phyloP scores from a whole-genome alignment of 73 alveolate genomes.

The Paramecium biaurelia region DNA sequence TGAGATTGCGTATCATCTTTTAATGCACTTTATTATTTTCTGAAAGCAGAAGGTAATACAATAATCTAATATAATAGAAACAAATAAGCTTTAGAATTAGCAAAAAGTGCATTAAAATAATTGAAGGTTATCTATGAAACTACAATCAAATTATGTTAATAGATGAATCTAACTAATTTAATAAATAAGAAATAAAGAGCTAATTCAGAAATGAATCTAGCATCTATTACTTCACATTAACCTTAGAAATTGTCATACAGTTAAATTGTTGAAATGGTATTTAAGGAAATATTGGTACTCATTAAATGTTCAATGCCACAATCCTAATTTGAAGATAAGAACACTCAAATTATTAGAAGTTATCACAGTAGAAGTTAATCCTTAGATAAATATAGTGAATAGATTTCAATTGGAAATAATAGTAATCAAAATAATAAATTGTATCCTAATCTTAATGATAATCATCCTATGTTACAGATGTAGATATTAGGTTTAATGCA shows the following conservation, averaged over 20 bases:
- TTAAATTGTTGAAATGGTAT: slow-evolving; percentile 26
- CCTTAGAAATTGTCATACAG: neutral
- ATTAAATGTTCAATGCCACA: slow-evolving; percentile 18
- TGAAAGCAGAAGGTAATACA: slow-evolving; percentile 1
- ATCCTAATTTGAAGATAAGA: neutral
- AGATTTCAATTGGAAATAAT: neutral
- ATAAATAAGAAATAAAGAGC: slow-evolving; percentile 40
- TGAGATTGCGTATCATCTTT: slow-evolving; percentile 42
- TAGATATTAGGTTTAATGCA: slow-evolving; percentile 19
- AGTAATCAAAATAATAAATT: neutral
- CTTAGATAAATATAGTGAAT: neutral
- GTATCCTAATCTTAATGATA: slow-evolving; percentile 9
- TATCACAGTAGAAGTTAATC: neutral
- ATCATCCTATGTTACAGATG: slow-evolving; percentile 30
- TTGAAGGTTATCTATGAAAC: neutral
- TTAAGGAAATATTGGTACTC: neutral
- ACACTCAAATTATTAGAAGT: neutral
- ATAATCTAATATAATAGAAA: neutral
- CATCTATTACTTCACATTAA: neutral
- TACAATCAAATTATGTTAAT: slow-evolving; percentile 21
- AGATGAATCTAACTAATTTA: neutral
- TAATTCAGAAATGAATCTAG: slow-evolving; percentile 7
- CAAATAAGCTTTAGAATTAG: slow-evolving; percentile 31
- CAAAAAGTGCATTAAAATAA: slow-evolving; percentile 15
- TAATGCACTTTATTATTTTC: slow-evolving; percentile 43